phyloP scores from a whole-genome alignment of 2,329 filamentous ascomycete genomes.

The Venturia pyrina region DNA sequence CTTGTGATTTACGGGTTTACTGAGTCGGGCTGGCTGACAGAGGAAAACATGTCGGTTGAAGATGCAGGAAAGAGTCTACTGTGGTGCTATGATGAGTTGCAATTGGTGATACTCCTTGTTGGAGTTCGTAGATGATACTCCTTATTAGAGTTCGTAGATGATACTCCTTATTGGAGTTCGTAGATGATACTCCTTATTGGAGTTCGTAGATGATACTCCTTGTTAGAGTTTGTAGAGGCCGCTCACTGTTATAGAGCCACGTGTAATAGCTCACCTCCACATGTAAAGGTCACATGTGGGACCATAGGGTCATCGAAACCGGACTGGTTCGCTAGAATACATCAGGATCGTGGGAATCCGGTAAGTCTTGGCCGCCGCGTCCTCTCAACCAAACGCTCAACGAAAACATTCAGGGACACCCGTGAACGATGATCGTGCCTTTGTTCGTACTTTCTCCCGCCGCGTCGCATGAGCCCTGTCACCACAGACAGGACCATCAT shows the following conservation, averaged over 20 bases:
- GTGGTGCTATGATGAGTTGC: too few relatives aligned
- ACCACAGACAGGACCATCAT: background rate
- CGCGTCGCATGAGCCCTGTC: background rate
- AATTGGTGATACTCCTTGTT: too few relatives aligned
- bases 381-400: conserved; percentile 3
- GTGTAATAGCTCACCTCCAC: background rate
- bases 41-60: too few relatives aligned
- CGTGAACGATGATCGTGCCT: background rate
- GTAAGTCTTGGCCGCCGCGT: background rate
- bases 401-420: conserved; percentile 1
- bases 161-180: background rate
- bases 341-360: background rate
- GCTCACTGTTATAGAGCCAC: background rate
- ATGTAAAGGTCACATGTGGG: background rate
- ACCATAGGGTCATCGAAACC: background rate
- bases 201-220: too few relatives aligned
- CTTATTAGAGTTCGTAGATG: background rate
- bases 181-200: background rate
- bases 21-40: background rate
- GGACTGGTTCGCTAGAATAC: background rate
- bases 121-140: background rate
- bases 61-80: too few relatives aligned
- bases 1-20: background rate
- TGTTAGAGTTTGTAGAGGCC: background rate
- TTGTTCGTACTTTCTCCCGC: background rate